These are phyloP conservation scores for Pezicula carpinea DNA, from an alignment of 2,329 filamentous ascomycete genomes.

Conservation along the genomic window DNA sequence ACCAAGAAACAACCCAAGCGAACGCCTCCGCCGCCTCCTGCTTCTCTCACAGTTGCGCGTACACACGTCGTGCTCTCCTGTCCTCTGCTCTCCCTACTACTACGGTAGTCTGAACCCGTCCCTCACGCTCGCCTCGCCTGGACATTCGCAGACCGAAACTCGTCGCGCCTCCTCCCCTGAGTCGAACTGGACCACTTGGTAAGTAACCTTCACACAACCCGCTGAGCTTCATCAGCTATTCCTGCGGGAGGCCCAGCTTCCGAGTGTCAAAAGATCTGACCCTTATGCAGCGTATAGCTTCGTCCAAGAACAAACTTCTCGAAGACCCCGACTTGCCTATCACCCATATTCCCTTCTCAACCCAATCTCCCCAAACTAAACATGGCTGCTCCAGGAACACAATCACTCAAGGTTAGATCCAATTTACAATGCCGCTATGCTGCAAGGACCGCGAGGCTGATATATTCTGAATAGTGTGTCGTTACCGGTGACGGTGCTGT, in stretches of 20 bases:
- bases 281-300: constrained; percentile 8
- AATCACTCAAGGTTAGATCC: constrained; percentile 77
- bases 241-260: constrained; percentile 20
- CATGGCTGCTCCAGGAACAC: constrained; percentile 75
- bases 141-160: too few species aligned
- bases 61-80: too few species aligned
- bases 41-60: too few species aligned
- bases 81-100: too few species aligned
- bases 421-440: constrained; percentile 4
- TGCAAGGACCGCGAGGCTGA: constrained; percentile 14
- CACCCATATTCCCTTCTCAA: constrained; percentile 8
- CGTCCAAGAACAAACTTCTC: constrained; percentile 12
- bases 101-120: too few species aligned
- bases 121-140: too few species aligned
- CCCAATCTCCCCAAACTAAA: constrained; percentile 11
- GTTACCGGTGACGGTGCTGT: constrained; percentile 99
- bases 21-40: too few species aligned
- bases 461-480: constrained; percentile 65
- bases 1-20: too few species aligned
- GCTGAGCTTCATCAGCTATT: not conserved
- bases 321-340: constrained; percentile 10
- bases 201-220: not conserved
- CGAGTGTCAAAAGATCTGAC: constrained; percentile 24
- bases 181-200: too few species aligned
- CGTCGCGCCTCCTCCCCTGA: too few species aligned